These are phyloP conservation scores for Coniosporium apollinis DNA, from an alignment of 495 filamentous ascomycete species.

Conservation along the genomic window DNA sequence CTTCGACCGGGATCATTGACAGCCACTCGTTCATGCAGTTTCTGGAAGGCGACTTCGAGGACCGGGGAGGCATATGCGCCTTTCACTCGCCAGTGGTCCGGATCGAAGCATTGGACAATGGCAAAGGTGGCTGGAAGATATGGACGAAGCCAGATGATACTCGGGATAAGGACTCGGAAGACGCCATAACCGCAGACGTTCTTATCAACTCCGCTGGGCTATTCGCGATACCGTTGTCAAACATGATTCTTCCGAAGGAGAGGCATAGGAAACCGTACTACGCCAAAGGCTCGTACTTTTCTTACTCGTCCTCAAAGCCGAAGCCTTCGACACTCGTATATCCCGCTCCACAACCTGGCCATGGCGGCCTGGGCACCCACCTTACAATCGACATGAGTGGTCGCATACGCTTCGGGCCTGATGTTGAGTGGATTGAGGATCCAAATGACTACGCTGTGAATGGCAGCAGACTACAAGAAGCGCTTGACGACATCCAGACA, in stretches of 20 bases:
- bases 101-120: conserved; percentile 35
- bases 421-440: conserved; percentile 79
- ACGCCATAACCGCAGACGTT: conserved; percentile 48
- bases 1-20: conserved; percentile 80
- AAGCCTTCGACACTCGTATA: conserved; percentile 65
- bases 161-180: conserved; percentile 11
- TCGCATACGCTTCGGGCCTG: conserved; percentile 79
- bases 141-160: conserved; percentile 24
- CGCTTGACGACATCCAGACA: conserved; percentile 52
- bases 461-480: conserved; percentile 41
- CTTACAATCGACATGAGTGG: conserved; percentile 81
- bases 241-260: conserved; percentile 53
- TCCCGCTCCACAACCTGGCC: conserved; percentile 63
- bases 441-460: conserved; percentile 38
- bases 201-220: conserved; percentile 80
- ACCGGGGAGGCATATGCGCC: conserved; percentile 56
- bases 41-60: conserved; percentile 60
- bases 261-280: conserved; percentile 49
- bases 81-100: conserved; percentile 43
- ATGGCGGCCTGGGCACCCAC: conserved; percentile 80
- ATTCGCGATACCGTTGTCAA: conserved; percentile 56
- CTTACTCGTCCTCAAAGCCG: conserved; percentile 50
- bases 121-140: conserved; percentile 35
- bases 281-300: conserved; percentile 94
- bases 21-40: conserved; percentile 69